Percentiles rank a stretch among this genome's conserved stretches.
These are phyloP conservation scores for Ascochyta clinopodiicola DNA, from an alignment of 2,329 filamentous ascomycete genomes.

Conservation along the genomic window DNA sequence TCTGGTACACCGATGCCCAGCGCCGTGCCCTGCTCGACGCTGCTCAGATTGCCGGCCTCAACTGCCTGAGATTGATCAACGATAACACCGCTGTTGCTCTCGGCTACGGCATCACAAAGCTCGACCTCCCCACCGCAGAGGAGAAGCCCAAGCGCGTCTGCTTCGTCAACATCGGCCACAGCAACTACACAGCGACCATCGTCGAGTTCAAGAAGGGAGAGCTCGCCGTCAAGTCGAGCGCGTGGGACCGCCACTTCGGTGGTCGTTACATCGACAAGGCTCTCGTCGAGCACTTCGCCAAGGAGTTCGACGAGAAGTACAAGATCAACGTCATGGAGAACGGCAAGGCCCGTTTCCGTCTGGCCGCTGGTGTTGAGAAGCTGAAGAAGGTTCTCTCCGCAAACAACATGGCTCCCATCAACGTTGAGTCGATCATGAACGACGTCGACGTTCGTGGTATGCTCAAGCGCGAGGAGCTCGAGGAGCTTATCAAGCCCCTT, in stretches of 20 bases:
- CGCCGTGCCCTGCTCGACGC: conserved; percentile 89
- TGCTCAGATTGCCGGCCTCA: conserved; percentile 90
- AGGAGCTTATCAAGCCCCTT: conserved; percentile 86
- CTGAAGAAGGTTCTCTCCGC: conserved; percentile 98
- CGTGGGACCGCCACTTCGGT: conserved; percentile 95
- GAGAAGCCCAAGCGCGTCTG: conserved; percentile 90
- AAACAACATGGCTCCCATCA: conserved; percentile 89
- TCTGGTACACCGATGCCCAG: conserved; percentile 97
- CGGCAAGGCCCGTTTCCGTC: conserved; percentile 86
- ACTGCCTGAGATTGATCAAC: conserved; percentile 93
- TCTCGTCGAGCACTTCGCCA: conserved; percentile 90
- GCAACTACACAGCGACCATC: conserved; percentile 91
- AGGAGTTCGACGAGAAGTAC: conserved; percentile 97
- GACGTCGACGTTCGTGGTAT: conserved; percentile 89
- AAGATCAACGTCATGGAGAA: conserved; percentile 95
- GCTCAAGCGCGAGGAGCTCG: conserved; percentile 93
- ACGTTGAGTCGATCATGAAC: conserved; percentile 98
- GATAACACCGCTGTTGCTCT: conserved; percentile 96
- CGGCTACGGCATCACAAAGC: conserved; percentile 97
- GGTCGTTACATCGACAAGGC: conserved; percentile 97
- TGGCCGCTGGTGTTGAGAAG: conserved; percentile 90
- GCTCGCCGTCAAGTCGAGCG: conserved; percentile 88
- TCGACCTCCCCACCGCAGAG: conserved; percentile 85
- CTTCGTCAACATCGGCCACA: conserved; percentile 95
- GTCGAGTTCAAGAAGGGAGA: conserved; percentile 98